Conservation (phyloP, 805 yeast genomes). For the Metschnikowia baotianmanensis region DNA sequence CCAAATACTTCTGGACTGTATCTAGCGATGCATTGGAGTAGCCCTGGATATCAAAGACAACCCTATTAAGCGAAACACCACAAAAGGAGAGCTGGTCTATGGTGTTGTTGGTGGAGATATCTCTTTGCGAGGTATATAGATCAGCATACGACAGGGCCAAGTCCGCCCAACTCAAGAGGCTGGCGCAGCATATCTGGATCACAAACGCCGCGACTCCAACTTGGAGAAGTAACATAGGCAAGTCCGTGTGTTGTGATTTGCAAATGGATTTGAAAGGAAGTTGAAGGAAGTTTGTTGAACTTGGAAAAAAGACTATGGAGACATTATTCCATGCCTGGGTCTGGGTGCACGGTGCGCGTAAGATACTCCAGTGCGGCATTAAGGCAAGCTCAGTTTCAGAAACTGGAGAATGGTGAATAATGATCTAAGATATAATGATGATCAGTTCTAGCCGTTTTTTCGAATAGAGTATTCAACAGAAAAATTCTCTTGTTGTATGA, state of each 20-base stretch:
- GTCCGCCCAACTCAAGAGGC: slow-evolving; percentile 2
- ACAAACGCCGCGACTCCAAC: neutral
- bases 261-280: neutral
- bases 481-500: no score
- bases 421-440: no score
- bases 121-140: slow-evolving; percentile 36
- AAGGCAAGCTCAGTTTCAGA: no score
- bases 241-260: neutral
- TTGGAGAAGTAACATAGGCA: slow-evolving; percentile 4
- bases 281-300: neutral
- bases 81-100: slow-evolving; percentile 31
- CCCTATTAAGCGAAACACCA: slow-evolving; percentile 32
- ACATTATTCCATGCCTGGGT: no score
- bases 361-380: no score
- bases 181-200: slow-evolving; percentile 3
- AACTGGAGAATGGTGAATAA: no score
- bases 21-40: slow-evolving; percentile 20
- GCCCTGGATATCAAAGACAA: slow-evolving; percentile 31
- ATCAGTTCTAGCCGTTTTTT: no score
- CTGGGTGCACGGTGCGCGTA: no score
- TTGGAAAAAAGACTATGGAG: no score
- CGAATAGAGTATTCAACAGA: no score
- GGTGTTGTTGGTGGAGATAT: slow-evolving; percentile 29
- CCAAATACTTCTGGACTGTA: slow-evolving; percentile 13
- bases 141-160: slow-evolving; percentile 13